Evolutionary conservation across 495 filamentous ascomycete species (phyloP).

Genomic region (Sabuloglossum arenarium): DNA sequence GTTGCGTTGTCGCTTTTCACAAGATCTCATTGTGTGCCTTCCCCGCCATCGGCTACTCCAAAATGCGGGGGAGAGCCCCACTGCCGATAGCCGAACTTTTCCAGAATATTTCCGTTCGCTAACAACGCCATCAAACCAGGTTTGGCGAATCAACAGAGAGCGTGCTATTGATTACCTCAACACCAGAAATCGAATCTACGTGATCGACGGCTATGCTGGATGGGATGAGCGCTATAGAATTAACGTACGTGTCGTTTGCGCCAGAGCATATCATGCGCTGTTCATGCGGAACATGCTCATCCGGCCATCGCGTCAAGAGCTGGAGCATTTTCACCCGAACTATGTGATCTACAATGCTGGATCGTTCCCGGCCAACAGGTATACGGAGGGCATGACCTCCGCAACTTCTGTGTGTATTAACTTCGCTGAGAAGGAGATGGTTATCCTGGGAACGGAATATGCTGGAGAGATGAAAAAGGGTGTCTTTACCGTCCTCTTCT

Average conservation of each 20-base stretch:
- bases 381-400: constrained; percentile 95
- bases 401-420: constrained; percentile 74
- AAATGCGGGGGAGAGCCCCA: background rate
- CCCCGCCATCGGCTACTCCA: background rate
- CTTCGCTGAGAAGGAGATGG: constrained; percentile 85
- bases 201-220: constrained; percentile 89
- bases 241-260: constrained; percentile 92
- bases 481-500: constrained; percentile 97
- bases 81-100: background rate
- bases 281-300: constrained; percentile 99
- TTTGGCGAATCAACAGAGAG: constrained; percentile 99
- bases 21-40: background rate
- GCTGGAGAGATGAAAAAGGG: constrained; percentile 99
- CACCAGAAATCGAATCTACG: constrained; percentile 96
- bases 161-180: constrained; percentile 98
- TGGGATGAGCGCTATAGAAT: constrained; percentile 99
- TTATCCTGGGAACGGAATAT: constrained; percentile 97
- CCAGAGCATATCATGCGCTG: constrained; percentile 94
- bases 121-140: constrained; percentile 35
- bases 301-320: constrained; percentile 70
- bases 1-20: background rate
- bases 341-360: constrained; percentile 99
- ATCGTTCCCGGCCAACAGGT: constrained; percentile 95
- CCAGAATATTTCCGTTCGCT: background rate
- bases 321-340: constrained; percentile 93